Evolutionary conservation across 345 rosid genomes (phyloP).

Genomic region (Psidium friedrichsthalianum): DNA sequence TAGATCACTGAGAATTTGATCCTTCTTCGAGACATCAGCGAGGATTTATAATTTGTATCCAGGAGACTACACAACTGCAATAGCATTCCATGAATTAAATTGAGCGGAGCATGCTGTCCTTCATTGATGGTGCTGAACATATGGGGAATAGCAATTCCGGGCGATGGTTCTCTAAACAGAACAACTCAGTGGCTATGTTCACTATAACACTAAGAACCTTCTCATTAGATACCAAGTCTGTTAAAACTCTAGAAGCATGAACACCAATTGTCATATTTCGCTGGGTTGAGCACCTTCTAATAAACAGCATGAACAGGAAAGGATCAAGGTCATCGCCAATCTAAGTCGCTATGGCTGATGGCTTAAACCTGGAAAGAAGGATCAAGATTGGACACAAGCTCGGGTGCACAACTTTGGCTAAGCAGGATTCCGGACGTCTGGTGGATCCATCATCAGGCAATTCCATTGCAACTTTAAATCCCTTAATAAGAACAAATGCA

Average conservation of each 20-base stretch:
- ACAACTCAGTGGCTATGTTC: constrained; percentile 62
- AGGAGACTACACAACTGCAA: constrained; percentile 75
- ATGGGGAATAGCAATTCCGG: not conserved
- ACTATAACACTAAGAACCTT: constrained; percentile 50
- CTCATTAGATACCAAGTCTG: constrained; percentile 86
- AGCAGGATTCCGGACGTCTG: constrained; percentile 44
- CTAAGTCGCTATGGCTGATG: constrained; percentile 82
- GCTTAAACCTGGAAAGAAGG: constrained; percentile 91
- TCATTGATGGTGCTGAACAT: constrained; percentile 4
- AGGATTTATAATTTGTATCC: constrained; percentile 74
- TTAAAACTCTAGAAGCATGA: constrained; percentile 87
- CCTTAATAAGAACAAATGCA: constrained; percentile 75
- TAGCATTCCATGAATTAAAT: constrained; percentile 73
- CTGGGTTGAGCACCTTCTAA: constrained; percentile 84
- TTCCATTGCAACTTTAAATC: constrained; percentile 68
- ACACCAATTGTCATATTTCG: constrained; percentile 75
- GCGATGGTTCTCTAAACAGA: constrained; percentile 6
- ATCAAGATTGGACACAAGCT: constrained; percentile 92
- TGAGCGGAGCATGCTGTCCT: constrained; percentile 27
- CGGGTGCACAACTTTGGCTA: constrained; percentile 72
- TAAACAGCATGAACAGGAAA: constrained; percentile 82
- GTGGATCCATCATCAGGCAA: constrained; percentile 34
- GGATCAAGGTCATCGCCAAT: constrained; percentile 89
- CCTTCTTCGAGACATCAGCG: constrained; percentile 61
- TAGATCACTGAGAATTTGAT: constrained; percentile 57